Percentiles rank a stretch among this genome's conserved stretches.
phyloP scores from a whole-genome alignment of 495 filamentous ascomycete species.

The Evansstolkia leycettana region DNA sequence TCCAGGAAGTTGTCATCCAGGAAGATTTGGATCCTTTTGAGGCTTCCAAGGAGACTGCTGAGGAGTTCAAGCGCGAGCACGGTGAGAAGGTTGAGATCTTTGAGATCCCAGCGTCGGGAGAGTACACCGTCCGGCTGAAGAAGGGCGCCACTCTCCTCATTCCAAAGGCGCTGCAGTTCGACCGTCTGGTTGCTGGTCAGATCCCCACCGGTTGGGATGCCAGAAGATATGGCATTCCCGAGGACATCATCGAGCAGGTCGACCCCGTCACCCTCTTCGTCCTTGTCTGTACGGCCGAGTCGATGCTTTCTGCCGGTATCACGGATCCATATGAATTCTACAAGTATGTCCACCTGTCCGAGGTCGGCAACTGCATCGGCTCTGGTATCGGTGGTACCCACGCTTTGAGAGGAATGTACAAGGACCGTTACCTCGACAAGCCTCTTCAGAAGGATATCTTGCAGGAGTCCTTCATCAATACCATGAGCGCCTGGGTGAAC shows the following conservation, averaged over 20 bases:
- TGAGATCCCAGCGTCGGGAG: conserved; percentile 85
- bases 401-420: conserved; percentile 95
- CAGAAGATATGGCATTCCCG: conserved; percentile 85
- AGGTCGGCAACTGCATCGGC: conserved; percentile 96
- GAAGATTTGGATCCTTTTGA: conserved; percentile 97
- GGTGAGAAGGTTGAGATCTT: conserved; percentile 97
- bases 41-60: conserved; percentile 89
- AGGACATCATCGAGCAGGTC: conserved; percentile 95
- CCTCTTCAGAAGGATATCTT: conserved; percentile 98
- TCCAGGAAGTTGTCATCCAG: conserved; percentile 94
- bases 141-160: conserved; percentile 90
- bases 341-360: conserved; percentile 96
- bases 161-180: conserved; percentile 92
- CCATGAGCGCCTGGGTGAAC: conserved; percentile 99
- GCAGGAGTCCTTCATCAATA: conserved; percentile 99
- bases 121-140: conserved; percentile 86
- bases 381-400: conserved; percentile 92
- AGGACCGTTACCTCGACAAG: conserved; percentile 91
- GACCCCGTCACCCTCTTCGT: conserved; percentile 93
- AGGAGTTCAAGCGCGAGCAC: conserved; percentile 94
- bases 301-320: conserved; percentile 84
- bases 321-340: conserved; percentile 99
- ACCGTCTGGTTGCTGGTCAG: conserved; percentile 93
- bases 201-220: conserved; percentile 96
- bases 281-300: conserved; percentile 83